Conservation (phyloP, 1,139 yeast genomes). For the Diutina neorugosa region DNA sequence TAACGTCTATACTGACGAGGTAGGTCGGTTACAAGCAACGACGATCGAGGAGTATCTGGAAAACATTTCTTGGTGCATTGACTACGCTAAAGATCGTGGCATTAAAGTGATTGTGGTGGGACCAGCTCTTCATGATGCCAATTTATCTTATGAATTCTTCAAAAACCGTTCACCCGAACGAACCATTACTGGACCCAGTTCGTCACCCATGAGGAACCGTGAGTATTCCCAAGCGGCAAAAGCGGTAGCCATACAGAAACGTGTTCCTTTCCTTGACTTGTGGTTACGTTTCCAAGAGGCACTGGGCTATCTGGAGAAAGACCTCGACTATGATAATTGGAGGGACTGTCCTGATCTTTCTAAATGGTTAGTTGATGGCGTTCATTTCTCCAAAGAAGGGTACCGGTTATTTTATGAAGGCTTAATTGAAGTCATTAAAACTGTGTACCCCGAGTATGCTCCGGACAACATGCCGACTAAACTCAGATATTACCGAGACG, state of each 20-base stretch:
- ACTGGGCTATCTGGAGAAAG: constrained; percentile 12
- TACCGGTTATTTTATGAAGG: constrained; percentile 40
- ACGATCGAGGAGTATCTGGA: constrained; percentile 32
- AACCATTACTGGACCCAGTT: constrained; percentile 9
- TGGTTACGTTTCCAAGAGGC: constrained; percentile 28
- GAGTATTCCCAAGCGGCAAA: constrained; percentile 39
- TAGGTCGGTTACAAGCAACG: constrained; percentile 40
- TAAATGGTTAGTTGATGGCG: constrained; percentile 37
- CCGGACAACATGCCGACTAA: constrained; percentile 23
- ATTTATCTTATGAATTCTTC: constrained; percentile 2
- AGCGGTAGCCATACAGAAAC: constrained; percentile 28
- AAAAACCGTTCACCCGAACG: constrained; percentile 16
- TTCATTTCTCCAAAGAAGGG: constrained; percentile 55
- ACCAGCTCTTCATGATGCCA: constrained; percentile 46
- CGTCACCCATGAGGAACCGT: constrained; percentile 12
- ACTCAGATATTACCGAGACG: constrained; percentile 27
- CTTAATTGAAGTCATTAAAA: constrained; percentile 24
- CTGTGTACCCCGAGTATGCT: constrained; percentile 33
- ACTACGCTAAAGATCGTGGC: constrained; percentile 21
- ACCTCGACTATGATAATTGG: constrained; percentile 7
- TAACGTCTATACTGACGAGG: constrained; percentile 6
- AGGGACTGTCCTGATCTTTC: constrained; percentile 9
- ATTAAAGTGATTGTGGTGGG: constrained; percentile 47
- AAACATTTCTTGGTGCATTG: constrained; percentile 34
- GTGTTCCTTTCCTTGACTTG: constrained; percentile 43